These are phyloP conservation scores for Candida insectorum DNA, from an alignment of 805 yeast genomes.

Conservation along the genomic window DNA sequence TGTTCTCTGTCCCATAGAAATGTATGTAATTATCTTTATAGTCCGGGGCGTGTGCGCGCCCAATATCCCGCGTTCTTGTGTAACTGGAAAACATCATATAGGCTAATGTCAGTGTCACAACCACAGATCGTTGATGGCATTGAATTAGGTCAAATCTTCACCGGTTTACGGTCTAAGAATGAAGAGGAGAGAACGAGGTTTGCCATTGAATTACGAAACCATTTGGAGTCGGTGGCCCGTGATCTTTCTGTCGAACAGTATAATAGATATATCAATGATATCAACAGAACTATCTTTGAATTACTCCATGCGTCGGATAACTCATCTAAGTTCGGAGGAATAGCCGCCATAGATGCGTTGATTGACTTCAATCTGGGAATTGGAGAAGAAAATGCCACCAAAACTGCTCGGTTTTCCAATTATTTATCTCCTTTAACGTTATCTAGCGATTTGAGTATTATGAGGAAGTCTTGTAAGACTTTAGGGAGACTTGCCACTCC, in stretches of 20 bases:
- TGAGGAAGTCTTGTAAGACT: constrained; percentile 82
- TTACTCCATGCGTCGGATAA: constrained; percentile 72
- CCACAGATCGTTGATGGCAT: constrained; percentile 45
- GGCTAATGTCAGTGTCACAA: constrained; percentile 17
- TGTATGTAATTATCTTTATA: no score
- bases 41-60: no score
- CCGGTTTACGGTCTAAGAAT: constrained; percentile 43
- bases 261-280: constrained; percentile 75
- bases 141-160: constrained; percentile 50
- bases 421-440: constrained; percentile 78
- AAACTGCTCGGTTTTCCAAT: constrained; percentile 87
- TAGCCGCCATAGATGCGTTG: constrained; percentile 83
- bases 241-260: constrained; percentile 82
- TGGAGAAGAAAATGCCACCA: constrained; percentile 78
- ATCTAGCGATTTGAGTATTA: constrained; percentile 77
- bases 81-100: not conserved
- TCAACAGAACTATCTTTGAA: constrained; percentile 84
- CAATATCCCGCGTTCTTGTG: no score
- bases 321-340: constrained; percentile 80
- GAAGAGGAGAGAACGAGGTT: constrained; percentile 48
- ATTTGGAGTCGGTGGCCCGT: constrained; percentile 69
- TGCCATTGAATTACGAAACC: constrained; percentile 67
- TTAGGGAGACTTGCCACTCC: constrained; percentile 87
- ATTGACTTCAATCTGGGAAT: constrained; percentile 78
- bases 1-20: constrained; percentile 79